Evolutionary conservation across 192 early-diverging fungal genomes (phyloP), one percentile per base, ranked within the genome.

Genomic region (Mortierella alpina): DNA sequence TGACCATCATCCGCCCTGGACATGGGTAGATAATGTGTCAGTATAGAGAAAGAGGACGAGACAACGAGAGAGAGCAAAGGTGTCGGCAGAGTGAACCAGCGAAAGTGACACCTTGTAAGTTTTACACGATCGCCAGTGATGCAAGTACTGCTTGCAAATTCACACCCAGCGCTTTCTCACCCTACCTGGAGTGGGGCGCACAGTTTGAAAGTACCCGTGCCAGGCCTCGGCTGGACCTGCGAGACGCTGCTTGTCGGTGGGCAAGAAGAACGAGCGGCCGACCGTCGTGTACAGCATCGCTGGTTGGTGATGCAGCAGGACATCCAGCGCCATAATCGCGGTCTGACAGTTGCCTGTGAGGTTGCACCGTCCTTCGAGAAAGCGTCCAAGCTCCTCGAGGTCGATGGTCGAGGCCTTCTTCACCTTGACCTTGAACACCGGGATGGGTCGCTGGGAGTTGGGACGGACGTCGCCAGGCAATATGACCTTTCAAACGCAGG

Each of bases 151-250:
- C 31, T 31, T 3, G 31, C 1, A 3, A 31, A 2, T 3, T 2
- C 31, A 31, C 31, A 31, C 31, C 31, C 31, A 31, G 31, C 31
- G 31, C 3, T 31, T 31, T 31, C 31, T 31, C 31, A 9, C 56
- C 53, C 75, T 75, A 75, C 94, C 93, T 17, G 73, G 45, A 40
- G 92, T 86, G 0, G 96, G 94, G 9, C 93, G 88, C 47, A 95
- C 86, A 31, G 92, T 93, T 59, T 96, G 94, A 66, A 94, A 96
- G 74, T 92, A 95, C 18, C 97, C 97, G 72, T 91, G 89, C 96
- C 96, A 97, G 6, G 94, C 89, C 82, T 96, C 94, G 20, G 91
- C 87, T 22, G 95, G 93, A 20, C 95, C 91, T 7, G 83, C 66
- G 0, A 89, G 88, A 40, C 63, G 52, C 23, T 55, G 52, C 0